These are phyloP conservation scores for Mortierella sp. DNA, from an alignment of 371 early-diverging fungal genomes.

Conservation along the genomic window DNA sequence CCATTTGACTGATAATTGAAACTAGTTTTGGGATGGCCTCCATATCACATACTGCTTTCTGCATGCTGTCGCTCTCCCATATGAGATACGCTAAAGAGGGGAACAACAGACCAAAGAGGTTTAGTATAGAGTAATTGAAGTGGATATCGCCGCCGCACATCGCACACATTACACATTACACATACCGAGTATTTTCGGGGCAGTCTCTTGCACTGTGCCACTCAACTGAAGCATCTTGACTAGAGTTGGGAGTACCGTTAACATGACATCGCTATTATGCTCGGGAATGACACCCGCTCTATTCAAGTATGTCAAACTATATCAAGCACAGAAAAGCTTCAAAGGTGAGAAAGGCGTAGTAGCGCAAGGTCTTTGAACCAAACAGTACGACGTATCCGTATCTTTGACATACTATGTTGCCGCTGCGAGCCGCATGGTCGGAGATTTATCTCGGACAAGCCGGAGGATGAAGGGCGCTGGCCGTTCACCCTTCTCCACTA, in stretches of 20 bases:
- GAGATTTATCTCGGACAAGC: constrained; percentile 70
- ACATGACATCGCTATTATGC: constrained; percentile 65
- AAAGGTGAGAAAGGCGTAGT: too few species aligned
- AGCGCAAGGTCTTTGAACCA: too few species aligned
- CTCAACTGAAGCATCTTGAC: constrained; percentile 77
- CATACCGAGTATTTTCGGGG: constrained; percentile 72
- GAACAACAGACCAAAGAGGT: background rate
- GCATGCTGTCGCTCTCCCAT: constrained; percentile 79
- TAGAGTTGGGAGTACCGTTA: constrained; percentile 77
- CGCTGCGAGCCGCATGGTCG: constrained; percentile 76
- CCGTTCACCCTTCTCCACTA: constrained; percentile 46
- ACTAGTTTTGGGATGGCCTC: constrained; percentile 80
- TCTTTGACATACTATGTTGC: constrained; percentile 77
- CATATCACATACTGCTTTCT: constrained; percentile 83
- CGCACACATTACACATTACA: too few species aligned
- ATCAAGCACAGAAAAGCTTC: too few species aligned
- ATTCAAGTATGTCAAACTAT: constrained; percentile 77
- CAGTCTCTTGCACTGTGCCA: constrained; percentile 72
- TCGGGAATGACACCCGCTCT: constrained; percentile 71
- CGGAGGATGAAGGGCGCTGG: constrained; percentile 67
- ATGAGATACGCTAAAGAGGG: constrained; percentile 71
- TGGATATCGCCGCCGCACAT: too few species aligned
- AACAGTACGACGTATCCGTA: too few species aligned
- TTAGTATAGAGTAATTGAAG: too few species aligned
- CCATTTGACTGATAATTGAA: constrained; percentile 62